phyloP scores from a whole-genome alignment of 2,329 filamentous ascomycete genomes.

The Alternaria burnsii region DNA sequence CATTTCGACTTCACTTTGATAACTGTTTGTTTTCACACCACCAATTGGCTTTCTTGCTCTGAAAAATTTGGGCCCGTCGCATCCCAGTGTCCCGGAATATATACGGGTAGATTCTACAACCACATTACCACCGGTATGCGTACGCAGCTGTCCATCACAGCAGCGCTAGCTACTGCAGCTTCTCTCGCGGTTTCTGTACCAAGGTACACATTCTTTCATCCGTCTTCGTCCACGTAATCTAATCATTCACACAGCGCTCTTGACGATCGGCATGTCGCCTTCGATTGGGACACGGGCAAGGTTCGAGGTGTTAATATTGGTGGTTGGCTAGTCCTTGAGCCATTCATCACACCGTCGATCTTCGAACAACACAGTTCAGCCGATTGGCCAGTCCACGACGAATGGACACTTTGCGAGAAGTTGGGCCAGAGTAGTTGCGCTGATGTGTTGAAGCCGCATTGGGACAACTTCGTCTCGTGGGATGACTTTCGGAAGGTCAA shows the following conservation, averaged over 20 bases:
- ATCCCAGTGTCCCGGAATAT: not conserved
- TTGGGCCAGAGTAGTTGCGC: slow-evolving; percentile 57
- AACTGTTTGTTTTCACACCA: not conserved
- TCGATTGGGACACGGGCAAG: slow-evolving; percentile 56
- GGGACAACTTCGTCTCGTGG: slow-evolving; percentile 60
- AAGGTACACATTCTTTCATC: slow-evolving; percentile 16
- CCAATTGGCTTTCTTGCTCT: not conserved
- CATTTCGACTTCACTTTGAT: not conserved
- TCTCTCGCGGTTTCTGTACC: slow-evolving; percentile 27
- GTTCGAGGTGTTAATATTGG: slow-evolving; percentile 49
- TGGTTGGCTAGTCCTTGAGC: slow-evolving; percentile 47
- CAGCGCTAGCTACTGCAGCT: slow-evolving; percentile 17
- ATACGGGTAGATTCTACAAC: not conserved
- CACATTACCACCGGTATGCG: slow-evolving; percentile 19
- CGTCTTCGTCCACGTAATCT: not conserved
- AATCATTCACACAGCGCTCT: slow-evolving; percentile 5
- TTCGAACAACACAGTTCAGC: slow-evolving; percentile 52
- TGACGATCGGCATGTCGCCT: slow-evolving; percentile 30
- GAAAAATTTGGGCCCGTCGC: not conserved
- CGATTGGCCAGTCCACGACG: slow-evolving; percentile 54
- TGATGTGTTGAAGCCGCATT: slow-evolving; percentile 58
- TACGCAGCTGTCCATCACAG: slow-evolving; percentile 11
- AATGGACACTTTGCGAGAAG: slow-evolving; percentile 60
- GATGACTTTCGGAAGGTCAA: slow-evolving; percentile 65
- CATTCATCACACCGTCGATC: slow-evolving; percentile 66